Conservation (phyloP, 2,329 filamentous ascomycete genomes). For the Mycosphaerella sp. region DNA sequence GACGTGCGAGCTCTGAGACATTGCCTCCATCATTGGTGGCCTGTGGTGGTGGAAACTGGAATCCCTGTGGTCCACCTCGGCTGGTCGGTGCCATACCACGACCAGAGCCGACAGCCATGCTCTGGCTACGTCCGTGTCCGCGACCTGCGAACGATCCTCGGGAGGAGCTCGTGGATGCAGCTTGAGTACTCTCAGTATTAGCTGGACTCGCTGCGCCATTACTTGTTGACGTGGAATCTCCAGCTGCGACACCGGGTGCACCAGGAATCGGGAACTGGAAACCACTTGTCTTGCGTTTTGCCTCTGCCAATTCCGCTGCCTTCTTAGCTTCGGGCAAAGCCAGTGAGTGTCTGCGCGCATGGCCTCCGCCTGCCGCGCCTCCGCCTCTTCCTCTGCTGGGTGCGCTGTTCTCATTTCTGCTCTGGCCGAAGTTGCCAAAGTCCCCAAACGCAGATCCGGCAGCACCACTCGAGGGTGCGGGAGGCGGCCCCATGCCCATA, state of each 20-base stretch:
- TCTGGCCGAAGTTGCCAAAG: slow-evolving; percentile 50
- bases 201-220: slow-evolving; percentile 54
- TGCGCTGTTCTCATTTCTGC: slow-evolving; percentile 59
- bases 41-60: slow-evolving; percentile 55
- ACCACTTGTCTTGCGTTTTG: slow-evolving; percentile 86
- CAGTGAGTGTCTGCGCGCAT: slow-evolving; percentile 89
- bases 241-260: slow-evolving; percentile 51
- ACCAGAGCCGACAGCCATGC: slow-evolving; percentile 69
- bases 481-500: slow-evolving; percentile 73
- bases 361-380: slow-evolving; percentile 62
- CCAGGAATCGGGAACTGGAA: slow-evolving; percentile 89
- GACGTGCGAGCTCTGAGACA: slow-evolving; percentile 62
- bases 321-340: slow-evolving; percentile 95
- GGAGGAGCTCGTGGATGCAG: slow-evolving; percentile 24
- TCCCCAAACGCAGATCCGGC: slow-evolving; percentile 74
- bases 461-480: slow-evolving; percentile 77
- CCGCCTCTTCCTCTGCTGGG: slow-evolving; percentile 66
- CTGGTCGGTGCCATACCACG: slow-evolving; percentile 55
- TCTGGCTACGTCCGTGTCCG: slow-evolving; percentile 68
- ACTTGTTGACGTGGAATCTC: slow-evolving; percentile 40
- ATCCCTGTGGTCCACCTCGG: slow-evolving; percentile 60
- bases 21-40: slow-evolving; percentile 48
- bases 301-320: slow-evolving; percentile 91
- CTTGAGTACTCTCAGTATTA: slow-evolving; percentile 30
- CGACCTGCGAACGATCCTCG: slow-evolving; percentile 37